These are phyloP conservation scores for Lachnellula occidentalis DNA, from an alignment of 2,329 filamentous ascomycete species.

Conservation along the genomic window DNA sequence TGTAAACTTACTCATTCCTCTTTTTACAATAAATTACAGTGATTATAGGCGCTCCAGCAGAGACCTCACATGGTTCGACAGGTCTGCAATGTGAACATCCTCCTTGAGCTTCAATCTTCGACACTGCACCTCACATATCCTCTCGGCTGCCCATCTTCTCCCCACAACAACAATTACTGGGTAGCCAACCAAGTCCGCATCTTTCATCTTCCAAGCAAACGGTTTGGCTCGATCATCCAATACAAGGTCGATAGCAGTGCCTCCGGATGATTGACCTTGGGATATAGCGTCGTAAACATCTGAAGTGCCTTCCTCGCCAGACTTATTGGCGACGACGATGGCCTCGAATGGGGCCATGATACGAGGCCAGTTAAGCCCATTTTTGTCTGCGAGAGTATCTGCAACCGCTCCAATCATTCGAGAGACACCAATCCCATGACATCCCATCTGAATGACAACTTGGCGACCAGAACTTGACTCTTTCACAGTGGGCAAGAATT, in stretches of 20 bases:
- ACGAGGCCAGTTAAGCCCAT: slow-evolving; percentile 82
- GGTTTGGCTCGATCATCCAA: slow-evolving; percentile 67
- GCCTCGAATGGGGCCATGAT: slow-evolving; percentile 81
- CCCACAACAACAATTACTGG: slow-evolving; percentile 79
- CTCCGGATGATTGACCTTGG: background rate
- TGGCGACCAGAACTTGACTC: slow-evolving; percentile 6
- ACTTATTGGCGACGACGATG: slow-evolving; percentile 53
- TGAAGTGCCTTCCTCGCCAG: slow-evolving; percentile 43
- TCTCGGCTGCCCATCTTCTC: slow-evolving; percentile 50
- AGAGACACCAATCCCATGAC: slow-evolving; percentile 90
- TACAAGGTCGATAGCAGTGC: slow-evolving; percentile 51
- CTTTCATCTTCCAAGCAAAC: slow-evolving; percentile 80
- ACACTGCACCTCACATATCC: slow-evolving; percentile 30
- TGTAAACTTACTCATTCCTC: too few relatives aligned
- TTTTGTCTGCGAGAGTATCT: slow-evolving; percentile 63
- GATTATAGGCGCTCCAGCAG: slow-evolving; percentile 20
- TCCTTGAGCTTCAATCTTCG: slow-evolving; percentile 22
- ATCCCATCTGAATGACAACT: slow-evolving; percentile 82
- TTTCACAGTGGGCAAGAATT: background rate
- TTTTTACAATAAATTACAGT: background rate
- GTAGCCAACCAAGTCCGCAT: slow-evolving; percentile 86
- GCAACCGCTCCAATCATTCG: slow-evolving; percentile 85
- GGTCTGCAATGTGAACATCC: slow-evolving; percentile 19
- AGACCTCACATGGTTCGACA: slow-evolving; percentile 13
- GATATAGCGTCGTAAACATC: slow-evolving; percentile 59